Percentiles rank a stretch among this genome's conserved stretches.
Conservation (phyloP, 192 early-diverging fungal species). For the Paraglomus brasilianum region DNA sequence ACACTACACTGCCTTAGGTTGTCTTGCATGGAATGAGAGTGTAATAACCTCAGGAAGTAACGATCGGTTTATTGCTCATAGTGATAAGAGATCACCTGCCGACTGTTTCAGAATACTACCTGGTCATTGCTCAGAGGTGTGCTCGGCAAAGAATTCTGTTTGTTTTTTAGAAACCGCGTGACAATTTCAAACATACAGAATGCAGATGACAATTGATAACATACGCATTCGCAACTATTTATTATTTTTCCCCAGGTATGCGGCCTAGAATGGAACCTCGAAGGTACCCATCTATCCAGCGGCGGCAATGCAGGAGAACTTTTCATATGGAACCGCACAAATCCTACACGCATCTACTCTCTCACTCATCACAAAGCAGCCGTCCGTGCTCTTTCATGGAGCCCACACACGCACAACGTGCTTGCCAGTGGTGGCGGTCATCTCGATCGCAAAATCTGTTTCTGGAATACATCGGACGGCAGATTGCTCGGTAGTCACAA, state of each 20-base stretch:
- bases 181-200: background rate
- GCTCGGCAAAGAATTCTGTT: too few species aligned
- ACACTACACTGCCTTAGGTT: constrained; percentile 3
- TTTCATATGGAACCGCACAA: constrained; percentile 75
- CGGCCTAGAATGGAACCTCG: constrained; percentile 83
- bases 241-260: constrained; percentile 58
- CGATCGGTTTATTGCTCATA: constrained; percentile 68
- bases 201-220: background rate
- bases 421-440: constrained; percentile 94
- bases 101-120: constrained; percentile 46
- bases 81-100: constrained; percentile 59
- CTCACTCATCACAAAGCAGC: constrained; percentile 81
- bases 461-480: constrained; percentile 83
- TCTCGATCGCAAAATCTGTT: constrained; percentile 80
- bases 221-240: background rate
- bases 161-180: constrained; percentile 13
- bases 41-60: constrained; percentile 72
- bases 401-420: constrained; percentile 68
- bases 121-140: constrained; percentile 61
- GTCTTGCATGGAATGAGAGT: constrained; percentile 67
- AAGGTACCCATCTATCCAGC: constrained; percentile 70
- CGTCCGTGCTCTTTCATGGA: constrained; percentile 95
- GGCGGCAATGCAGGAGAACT: constrained; percentile 94
- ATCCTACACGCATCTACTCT: constrained; percentile 50
- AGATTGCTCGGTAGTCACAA: constrained; percentile 55